Conservation (phyloP, 768 basidiomycete species). For the Macrolepiota fuliginosa region DNA sequence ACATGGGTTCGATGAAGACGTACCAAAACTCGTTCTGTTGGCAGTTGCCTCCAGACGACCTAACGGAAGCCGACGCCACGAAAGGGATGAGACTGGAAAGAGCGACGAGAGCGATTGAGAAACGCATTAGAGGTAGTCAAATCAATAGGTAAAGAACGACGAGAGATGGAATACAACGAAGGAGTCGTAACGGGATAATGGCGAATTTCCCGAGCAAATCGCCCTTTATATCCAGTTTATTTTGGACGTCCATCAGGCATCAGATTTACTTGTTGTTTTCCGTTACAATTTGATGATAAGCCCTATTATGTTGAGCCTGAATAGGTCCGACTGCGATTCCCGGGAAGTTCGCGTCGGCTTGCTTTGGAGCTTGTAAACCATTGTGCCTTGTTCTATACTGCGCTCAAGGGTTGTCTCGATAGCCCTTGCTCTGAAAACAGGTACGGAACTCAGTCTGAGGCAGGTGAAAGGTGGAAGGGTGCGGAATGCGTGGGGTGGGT, state of each 20-base stretch:
- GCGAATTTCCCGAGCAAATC: neutral
- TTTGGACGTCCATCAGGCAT: slow-evolving; percentile 2
- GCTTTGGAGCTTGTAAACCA: too few species aligned
- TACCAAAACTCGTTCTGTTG: slow-evolving; percentile 29
- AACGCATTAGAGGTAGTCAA: slow-evolving; percentile 7
- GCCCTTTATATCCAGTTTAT: slow-evolving; percentile 5
- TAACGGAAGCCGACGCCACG: neutral
- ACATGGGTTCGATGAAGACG: neutral
- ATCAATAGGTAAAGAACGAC: slow-evolving; percentile 2
- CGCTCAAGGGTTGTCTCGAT: too few species aligned
- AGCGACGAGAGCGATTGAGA: slow-evolving; percentile 4
- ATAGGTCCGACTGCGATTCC: neutral
- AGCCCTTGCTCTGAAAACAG: too few species aligned
- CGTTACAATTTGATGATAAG: neutral
- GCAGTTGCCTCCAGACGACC: slow-evolving; percentile 19
- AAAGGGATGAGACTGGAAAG: slow-evolving; percentile 10
- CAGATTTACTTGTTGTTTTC: neutral
- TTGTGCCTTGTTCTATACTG: too few species aligned
- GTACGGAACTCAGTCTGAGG: too few species aligned
- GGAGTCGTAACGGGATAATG: neutral
- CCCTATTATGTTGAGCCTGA: neutral
- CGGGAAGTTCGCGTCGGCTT: neutral
- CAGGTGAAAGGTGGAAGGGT: neutral
- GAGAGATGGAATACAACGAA: slow-evolving; percentile 8
- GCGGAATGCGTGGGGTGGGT: neutral